Percentiles rank a stretch among this genome's conserved stretches.
Evolutionary conservation across 2,329 filamentous ascomycete genomes (phyloP).

Genomic region (Trichoderma koningiopsis): DNA sequence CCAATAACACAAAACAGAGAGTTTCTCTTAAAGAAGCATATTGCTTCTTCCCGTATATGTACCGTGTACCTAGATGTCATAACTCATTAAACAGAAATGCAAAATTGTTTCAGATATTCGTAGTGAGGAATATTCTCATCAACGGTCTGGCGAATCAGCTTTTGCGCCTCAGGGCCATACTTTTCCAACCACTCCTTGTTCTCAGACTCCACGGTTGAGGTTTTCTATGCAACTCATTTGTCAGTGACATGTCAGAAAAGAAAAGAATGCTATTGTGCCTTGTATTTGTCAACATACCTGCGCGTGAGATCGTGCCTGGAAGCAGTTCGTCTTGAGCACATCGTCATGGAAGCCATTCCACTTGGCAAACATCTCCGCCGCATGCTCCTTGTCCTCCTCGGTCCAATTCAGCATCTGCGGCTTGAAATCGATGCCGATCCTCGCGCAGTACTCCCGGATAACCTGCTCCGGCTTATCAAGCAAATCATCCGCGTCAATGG

Average conservation of each 20-base stretch:
- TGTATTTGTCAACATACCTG: constrained; percentile 49
- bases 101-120: constrained; percentile 80
- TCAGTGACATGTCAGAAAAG: background rate
- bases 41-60: background rate
- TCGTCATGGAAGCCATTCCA: constrained; percentile 98
- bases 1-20: background rate
- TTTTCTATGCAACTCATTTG: constrained; percentile 48
- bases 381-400: constrained; percentile 71
- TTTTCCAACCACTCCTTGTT: constrained; percentile 73
- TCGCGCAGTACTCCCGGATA: constrained; percentile 78
- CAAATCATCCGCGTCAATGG: constrained; percentile 92
- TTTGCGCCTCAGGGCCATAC: constrained; percentile 71
- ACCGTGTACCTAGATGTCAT: background rate
- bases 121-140: constrained; percentile 73
- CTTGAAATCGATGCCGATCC: constrained; percentile 74
- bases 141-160: constrained; percentile 70
- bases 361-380: constrained; percentile 82
- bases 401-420: constrained; percentile 85
- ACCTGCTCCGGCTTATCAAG: constrained; percentile 79
- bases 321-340: constrained; percentile 77
- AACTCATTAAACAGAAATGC: constrained; percentile 56
- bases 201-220: constrained; percentile 65
- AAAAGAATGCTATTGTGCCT: too few species aligned
- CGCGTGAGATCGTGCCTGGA: constrained; percentile 69
- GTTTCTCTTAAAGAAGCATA: background rate